Evolutionary conservation across 441 rosid species (phyloP).

Genomic region (Capsella rubella): DNA sequence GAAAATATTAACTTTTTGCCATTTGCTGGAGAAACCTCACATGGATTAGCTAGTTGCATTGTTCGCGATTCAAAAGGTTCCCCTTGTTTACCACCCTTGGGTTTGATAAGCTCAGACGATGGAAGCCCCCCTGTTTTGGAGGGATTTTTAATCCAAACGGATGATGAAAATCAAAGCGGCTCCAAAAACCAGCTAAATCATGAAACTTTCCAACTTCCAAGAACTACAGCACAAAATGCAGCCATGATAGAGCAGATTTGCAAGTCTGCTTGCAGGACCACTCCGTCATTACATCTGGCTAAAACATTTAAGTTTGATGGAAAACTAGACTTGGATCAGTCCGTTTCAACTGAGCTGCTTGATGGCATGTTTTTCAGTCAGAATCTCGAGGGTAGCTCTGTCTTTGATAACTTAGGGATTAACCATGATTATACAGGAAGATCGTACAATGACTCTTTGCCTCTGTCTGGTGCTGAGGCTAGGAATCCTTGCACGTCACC

Average conservation of each 20-base stretch:
- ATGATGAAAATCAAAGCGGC: conserved; percentile 46
- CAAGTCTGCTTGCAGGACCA: conserved; percentile 65
- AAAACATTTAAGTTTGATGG: conserved; percentile 50
- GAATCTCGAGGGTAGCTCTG: conserved; percentile 48
- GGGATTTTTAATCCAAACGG: conserved; percentile 64
- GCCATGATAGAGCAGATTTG: conserved; percentile 68
- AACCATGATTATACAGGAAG: conserved; percentile 47
- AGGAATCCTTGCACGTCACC: conserved; percentile 70
- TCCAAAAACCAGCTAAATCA: conserved; percentile 49
- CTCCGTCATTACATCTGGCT: conserved; percentile 66
- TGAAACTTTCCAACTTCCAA: conserved; percentile 60
- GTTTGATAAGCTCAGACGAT: conserved; percentile 42
- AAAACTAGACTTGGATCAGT: conserved; percentile 53
- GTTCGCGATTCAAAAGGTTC: conserved; percentile 47
- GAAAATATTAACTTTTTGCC: conserved; percentile 45
- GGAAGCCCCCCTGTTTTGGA: conserved; percentile 67
- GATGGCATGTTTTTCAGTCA: conserved; percentile 55
- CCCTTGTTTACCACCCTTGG: conserved; percentile 44
- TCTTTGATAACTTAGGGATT: conserved; percentile 50
- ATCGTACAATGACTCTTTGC: conserved; percentile 57
- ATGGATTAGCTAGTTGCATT: conserved; percentile 39
- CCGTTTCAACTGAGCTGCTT: conserved; percentile 74
- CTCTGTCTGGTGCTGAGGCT: conserved; percentile 51
- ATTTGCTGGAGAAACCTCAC: conserved; percentile 46
- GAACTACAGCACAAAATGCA: conserved; percentile 59